Base-by-base conservation (phyloP, 2,329 filamentous ascomycete species). In the Colletotrichum nymphaeae region DNA sequence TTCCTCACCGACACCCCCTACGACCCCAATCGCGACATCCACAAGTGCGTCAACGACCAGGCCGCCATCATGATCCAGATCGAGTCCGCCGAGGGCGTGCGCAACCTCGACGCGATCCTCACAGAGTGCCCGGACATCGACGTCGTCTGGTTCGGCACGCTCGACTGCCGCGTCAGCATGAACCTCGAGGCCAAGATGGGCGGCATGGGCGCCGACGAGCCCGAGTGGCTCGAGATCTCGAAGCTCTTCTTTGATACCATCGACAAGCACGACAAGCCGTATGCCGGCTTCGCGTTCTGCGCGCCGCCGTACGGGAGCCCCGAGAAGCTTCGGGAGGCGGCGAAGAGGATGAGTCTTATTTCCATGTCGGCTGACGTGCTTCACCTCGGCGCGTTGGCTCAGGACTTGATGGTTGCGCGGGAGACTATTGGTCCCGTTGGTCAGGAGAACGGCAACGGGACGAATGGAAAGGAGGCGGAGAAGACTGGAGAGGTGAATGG, bases 51-150 rank as follows among this genome's bases (percentile, higher is more conserved):
- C 35, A 87, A 88, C 77, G 76, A 84, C 64, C 86, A 87, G 77
- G 85, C 86, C 1, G 86, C 86, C 58, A 78, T 88, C 70, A 84
- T 87, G 79, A 85, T 87, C 60, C 86, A 88, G 76, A 84, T 87
- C 52, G 86, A 88, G 77, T 79, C 81, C 1, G 75, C 83, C 5
- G 78, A 81, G 64, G 86, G 81, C 56, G 79, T 87, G 70, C 77
- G 84, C 65, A 87, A 88, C 76, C 84, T 88, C n/a, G 86, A 88
- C 74, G 84, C 80, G 52, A 87, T 88, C 68, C 81, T 88, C 35
- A 86, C 84, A 16, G 83, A 82, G 70, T 81, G 81, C 30, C 83
- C 84, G 1, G 83, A 86, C 53, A 85, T 88, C 35, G 86, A 87
- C 75, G 77, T 83, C 22, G 84, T 86, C 19, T 88, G 86, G 85